Percentiles rank a stretch among this genome's conserved stretches.
Evolutionary conservation across 352 stramenopile species (phyloP).

Genomic region (Saprolegnia diclina): DNA sequence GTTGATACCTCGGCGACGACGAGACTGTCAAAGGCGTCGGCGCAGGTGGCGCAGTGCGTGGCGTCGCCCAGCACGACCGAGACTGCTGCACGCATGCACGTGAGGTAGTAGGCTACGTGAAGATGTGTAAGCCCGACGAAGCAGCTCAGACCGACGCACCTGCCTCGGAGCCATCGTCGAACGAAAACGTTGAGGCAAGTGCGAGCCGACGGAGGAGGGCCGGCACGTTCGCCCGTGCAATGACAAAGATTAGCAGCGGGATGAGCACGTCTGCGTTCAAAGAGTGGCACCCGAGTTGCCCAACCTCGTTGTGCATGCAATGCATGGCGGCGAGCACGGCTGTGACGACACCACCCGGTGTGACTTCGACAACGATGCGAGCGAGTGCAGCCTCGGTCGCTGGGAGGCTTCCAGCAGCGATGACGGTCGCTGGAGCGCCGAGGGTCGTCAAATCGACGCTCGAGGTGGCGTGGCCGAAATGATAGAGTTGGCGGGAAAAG

Average conservation of each 20-base stretch:
- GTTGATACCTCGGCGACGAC: background rate
- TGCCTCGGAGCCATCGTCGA: constrained; percentile 16
- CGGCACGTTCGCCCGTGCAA: background rate
- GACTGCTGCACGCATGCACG: constrained; percentile 20
- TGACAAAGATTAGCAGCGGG: constrained; percentile 9
- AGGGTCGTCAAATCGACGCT: constrained; percentile 1
- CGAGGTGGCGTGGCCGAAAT: background rate
- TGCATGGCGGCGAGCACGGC: constrained; percentile 1
- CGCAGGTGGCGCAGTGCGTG: background rate
- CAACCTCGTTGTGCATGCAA: constrained; percentile 7
- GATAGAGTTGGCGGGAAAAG: background rate
- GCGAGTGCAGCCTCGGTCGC: background rate
- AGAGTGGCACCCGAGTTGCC: background rate
- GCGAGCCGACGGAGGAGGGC: constrained; percentile 11
- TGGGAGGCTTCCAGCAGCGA: background rate
- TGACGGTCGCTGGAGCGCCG: background rate
- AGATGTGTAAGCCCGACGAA: background rate
- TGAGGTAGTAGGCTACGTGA: constrained; percentile 25
- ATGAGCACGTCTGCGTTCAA: constrained; percentile 26
- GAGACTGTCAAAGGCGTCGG: background rate
- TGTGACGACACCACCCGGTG: constrained; percentile 5
- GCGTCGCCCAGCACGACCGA: constrained; percentile 12
- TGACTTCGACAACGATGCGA: background rate
- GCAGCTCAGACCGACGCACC: constrained; percentile 6
- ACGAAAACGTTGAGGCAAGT: constrained; percentile 15